These are phyloP conservation scores for Pyracantha coccinea DNA, from an alignment of 331 rosid species.

Conservation along the genomic window DNA sequence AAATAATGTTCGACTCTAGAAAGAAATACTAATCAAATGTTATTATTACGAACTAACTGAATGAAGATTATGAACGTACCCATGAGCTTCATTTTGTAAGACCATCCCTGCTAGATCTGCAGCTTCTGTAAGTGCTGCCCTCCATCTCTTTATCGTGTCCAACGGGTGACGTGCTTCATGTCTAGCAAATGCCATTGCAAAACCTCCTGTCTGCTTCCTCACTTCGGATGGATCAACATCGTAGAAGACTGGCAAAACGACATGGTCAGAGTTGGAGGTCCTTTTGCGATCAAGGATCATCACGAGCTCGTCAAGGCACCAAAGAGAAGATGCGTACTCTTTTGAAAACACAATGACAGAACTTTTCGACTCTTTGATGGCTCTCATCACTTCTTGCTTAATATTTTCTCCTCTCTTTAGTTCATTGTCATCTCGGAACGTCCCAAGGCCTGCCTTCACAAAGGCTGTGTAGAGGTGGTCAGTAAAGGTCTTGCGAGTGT, in stretches of 20 bases:
- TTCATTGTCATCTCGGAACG: not conserved
- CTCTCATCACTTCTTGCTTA: not conserved
- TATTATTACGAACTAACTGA: no score
- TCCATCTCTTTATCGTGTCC: not conserved
- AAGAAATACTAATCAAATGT: no score
- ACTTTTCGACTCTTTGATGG: not conserved
- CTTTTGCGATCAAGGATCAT: not conserved
- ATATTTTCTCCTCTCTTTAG: not conserved
- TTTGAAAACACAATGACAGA: not conserved
- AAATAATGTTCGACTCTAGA: no score
- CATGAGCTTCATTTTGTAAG: not conserved
- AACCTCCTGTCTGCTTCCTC: not conserved
- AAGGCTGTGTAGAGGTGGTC: not conserved
- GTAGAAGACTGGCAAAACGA: slow-evolving; percentile 6
- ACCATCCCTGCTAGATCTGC: slow-evolving; percentile 8
- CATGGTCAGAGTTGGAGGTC: not conserved
- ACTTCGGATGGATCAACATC: slow-evolving; percentile 3
- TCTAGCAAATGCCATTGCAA: not conserved
- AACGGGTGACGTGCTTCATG: not conserved
- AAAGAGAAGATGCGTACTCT: not conserved
- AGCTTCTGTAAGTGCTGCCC: not conserved
- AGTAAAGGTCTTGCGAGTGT: no score
- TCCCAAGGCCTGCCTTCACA: not conserved
- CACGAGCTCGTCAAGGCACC: slow-evolving; percentile 3
- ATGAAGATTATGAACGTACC: not conserved